Evolutionary conservation across 768 basidiomycete genomes (phyloP).

Genomic region (Kwoniella sp.): DNA sequence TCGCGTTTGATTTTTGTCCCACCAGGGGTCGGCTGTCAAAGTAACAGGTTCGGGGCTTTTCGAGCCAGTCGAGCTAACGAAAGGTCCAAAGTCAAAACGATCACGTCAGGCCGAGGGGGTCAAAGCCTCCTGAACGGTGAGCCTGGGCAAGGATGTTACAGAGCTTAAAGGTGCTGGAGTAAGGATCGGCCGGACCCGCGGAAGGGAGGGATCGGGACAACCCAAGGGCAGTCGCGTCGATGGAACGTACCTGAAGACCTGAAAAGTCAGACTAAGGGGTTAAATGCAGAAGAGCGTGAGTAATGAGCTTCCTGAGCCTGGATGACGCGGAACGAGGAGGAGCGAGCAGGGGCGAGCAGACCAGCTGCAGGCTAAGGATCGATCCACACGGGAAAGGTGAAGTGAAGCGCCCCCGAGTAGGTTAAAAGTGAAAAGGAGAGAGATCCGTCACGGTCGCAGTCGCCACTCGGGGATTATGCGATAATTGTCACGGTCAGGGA

Average conservation of each 20-base stretch:
- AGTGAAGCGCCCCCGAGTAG: too few species aligned
- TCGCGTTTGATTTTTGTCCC: not conserved
- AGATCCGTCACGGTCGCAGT: not conserved
- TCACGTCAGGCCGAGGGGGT: not conserved
- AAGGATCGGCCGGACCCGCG: too few species aligned
- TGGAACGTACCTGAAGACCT: not conserved
- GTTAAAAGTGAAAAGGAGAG: too few species aligned
- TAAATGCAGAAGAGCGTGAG: not conserved
- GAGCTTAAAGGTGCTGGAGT: conserved; percentile 6
- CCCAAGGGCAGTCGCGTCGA: conserved; percentile 13
- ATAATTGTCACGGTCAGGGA: conserved; percentile 9
- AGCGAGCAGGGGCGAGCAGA: not conserved
- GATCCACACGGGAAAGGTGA: not conserved
- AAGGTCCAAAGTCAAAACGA: conserved; percentile 1
- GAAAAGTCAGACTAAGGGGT: not conserved
- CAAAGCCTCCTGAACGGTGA: not conserved
- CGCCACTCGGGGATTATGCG: not conserved
- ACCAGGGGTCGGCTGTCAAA: too few species aligned
- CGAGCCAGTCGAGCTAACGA: not conserved
- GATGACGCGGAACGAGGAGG: not conserved
- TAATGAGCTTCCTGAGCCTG: too few species aligned
- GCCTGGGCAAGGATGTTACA: not conserved
- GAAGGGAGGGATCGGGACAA: not conserved
- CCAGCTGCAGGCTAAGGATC: not conserved
- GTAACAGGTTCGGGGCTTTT: not conserved